Percentiles rank a stretch among this genome's conserved stretches.
Evolutionary conservation across 1,284 basidiomycete genomes (phyloP).

Genomic region (Meripilus lineatus): DNA sequence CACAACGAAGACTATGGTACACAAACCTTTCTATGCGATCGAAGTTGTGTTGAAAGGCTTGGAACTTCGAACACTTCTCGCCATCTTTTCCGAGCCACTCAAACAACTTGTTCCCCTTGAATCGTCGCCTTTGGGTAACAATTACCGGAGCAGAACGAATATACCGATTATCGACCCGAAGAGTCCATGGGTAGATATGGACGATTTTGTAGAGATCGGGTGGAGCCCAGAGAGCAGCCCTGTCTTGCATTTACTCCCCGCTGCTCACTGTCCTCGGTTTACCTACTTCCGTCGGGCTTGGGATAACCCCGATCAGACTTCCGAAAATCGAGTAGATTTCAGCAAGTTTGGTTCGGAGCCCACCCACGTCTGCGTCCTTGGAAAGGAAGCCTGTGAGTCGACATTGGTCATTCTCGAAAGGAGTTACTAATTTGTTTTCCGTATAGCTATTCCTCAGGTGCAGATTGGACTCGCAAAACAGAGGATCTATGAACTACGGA

Average conservation of each 20-base stretch:
- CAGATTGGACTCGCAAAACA: conserved; percentile 62
- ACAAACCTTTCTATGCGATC: conserved; percentile 92
- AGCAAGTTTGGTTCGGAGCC: conserved; percentile 89
- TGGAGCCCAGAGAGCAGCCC: conserved; percentile 57
- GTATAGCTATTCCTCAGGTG: conserved; percentile 58
- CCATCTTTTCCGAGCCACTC: conserved; percentile 70
- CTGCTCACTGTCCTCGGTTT: conserved; percentile 79
- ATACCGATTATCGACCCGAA: conserved; percentile 35
- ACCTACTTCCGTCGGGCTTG: conserved; percentile 70
- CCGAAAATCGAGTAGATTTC: conserved; percentile 33
- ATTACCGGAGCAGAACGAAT: conserved; percentile 41
- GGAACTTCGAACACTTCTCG: conserved; percentile 76
- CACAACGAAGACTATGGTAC: conserved; percentile 53
- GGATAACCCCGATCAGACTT: conserved; percentile 27
- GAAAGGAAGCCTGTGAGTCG: conserved; percentile 64
- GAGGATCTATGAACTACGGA: conserved; percentile 48
- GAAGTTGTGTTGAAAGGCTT: conserved; percentile 81
- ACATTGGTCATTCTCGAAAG: conserved; percentile 2
- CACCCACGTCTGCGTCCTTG: conserved; percentile 83
- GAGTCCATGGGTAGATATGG: conserved; percentile 71
- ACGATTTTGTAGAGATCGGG: conserved; percentile 85
- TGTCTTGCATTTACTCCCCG: conserved; percentile 64
- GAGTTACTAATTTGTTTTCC: not conserved
- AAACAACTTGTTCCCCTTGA: conserved; percentile 52
- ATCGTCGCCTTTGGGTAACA: conserved; percentile 39